A percentile compares a stretch with the other conserved stretches of the same genome.
Conservation (phyloP, 2,329 filamentous ascomycete species). For the Claviceps pusilla region DNA sequence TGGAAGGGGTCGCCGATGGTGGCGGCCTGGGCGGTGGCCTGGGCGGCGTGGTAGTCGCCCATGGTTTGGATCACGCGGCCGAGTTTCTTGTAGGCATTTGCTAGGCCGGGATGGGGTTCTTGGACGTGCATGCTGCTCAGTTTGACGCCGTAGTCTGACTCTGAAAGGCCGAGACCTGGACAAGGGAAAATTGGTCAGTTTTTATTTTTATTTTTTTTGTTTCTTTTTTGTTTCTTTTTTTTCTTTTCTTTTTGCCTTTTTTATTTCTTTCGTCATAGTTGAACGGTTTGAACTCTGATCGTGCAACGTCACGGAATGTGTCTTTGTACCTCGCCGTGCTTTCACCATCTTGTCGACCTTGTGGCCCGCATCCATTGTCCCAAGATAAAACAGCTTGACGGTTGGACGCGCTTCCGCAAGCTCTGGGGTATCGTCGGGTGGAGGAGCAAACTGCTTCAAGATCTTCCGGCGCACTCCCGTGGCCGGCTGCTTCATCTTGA, state of each 20-base stretch:
- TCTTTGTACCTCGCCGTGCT: slow-evolving; percentile 58
- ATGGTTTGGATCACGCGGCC: slow-evolving; percentile 86
- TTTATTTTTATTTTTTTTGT: neutral
- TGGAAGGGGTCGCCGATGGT: slow-evolving; percentile 86
- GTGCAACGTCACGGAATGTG: neutral
- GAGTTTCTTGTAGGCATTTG: slow-evolving; percentile 85
- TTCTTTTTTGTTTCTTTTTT: too few species aligned
- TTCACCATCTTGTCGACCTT: slow-evolving; percentile 94
- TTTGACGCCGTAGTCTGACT: slow-evolving; percentile 88
- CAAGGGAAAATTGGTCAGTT: neutral
- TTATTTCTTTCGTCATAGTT: too few species aligned
- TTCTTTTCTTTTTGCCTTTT: too few species aligned
- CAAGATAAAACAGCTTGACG: slow-evolving; percentile 91
- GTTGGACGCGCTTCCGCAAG: slow-evolving; percentile 75
- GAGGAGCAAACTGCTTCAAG: slow-evolving; percentile 94
- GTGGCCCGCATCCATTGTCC: slow-evolving; percentile 91
- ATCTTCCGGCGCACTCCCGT: slow-evolving; percentile 91
- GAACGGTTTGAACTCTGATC: too few species aligned
- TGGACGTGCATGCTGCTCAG: slow-evolving; percentile 74
- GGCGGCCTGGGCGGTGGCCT: slow-evolving; percentile 90
- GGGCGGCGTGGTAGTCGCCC: slow-evolving; percentile 88
- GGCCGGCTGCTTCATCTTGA: slow-evolving; percentile 90
- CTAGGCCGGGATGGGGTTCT: slow-evolving; percentile 76
- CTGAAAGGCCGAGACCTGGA: slow-evolving; percentile 72
- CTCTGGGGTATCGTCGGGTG: slow-evolving; percentile 92